Evolutionary conservation across 2,329 filamentous ascomycete genomes (phyloP).

Genomic region (Penicillium psychrosexuale): DNA sequence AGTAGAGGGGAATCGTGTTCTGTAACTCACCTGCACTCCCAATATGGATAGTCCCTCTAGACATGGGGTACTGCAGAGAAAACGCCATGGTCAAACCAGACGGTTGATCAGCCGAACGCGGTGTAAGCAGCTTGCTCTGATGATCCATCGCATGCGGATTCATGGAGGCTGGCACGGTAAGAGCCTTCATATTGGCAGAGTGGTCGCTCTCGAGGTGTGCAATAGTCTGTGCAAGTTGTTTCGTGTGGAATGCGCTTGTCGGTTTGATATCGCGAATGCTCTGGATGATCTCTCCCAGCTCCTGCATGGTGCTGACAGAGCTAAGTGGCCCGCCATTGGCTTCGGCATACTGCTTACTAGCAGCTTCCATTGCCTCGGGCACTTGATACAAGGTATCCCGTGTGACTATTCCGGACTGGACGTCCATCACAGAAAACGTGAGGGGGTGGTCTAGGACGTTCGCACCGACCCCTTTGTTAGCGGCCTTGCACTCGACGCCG

Average conservation of each 20-base stretch:
- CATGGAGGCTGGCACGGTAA: slow-evolving; percentile 8
- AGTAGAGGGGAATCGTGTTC: neutral
- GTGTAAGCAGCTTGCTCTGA: slow-evolving; percentile 8
- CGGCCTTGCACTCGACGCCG: slow-evolving; percentile 43
- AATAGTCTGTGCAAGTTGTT: slow-evolving; percentile 14
- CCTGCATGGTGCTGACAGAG: slow-evolving; percentile 11
- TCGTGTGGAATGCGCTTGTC: slow-evolving; percentile 13
- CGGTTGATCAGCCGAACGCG: slow-evolving; percentile 2
- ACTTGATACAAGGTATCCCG: slow-evolving; percentile 11
- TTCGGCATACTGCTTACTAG: slow-evolving; percentile 13
- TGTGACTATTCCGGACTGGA: slow-evolving; percentile 8
- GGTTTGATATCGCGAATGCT: slow-evolving; percentile 16
- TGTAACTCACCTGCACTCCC: slow-evolving; percentile 7
- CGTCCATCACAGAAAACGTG: slow-evolving; percentile 12
- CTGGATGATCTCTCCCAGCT: slow-evolving; percentile 12
- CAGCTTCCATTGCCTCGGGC: slow-evolving; percentile 12
- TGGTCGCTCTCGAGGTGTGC: slow-evolving; percentile 9
- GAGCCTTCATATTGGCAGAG: slow-evolving; percentile 16
- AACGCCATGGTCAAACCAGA: slow-evolving; percentile 14
- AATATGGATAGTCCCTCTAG: slow-evolving; percentile 23
- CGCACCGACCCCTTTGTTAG: slow-evolving; percentile 46
- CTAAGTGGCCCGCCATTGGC: slow-evolving; percentile 3
- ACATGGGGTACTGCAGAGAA: slow-evolving; percentile 21
- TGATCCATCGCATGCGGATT: slow-evolving; percentile 8
- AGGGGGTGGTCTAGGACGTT: slow-evolving; percentile 48